phyloP scores from a whole-genome alignment of 768 basidiomycete species.

The Aureoboletus auriporus region DNA sequence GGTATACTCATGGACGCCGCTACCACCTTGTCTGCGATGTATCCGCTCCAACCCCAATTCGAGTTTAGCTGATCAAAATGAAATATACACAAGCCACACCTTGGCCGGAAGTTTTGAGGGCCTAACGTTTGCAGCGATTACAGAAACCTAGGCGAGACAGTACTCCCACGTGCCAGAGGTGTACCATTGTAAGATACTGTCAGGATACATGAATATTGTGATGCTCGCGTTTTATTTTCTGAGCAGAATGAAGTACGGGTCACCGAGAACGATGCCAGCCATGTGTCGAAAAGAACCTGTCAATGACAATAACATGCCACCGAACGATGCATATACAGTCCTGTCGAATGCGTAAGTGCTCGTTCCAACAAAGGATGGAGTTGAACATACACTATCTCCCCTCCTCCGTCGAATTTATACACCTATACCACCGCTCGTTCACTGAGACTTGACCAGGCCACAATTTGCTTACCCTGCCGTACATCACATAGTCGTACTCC shows the following conservation, averaged over 20 bases:
- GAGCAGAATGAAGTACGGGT: slow-evolving; percentile 87
- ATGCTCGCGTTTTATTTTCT: slow-evolving; percentile 50
- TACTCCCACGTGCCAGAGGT: not conserved
- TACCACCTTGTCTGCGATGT: too few species aligned
- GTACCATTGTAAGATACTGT: slow-evolving; percentile 7
- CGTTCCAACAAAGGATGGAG: not conserved
- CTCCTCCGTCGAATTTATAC: slow-evolving; percentile 92
- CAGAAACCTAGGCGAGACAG: too few species aligned
- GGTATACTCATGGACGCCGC: too few species aligned
- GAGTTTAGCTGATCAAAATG: too few species aligned
- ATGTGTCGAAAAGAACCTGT: slow-evolving; percentile 92
- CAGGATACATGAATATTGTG: not conserved
- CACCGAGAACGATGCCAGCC: slow-evolving; percentile 87
- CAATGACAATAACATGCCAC: slow-evolving; percentile 91
- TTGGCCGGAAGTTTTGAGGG: too few species aligned
- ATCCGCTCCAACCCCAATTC: too few species aligned
- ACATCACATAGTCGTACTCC: slow-evolving; percentile 99
- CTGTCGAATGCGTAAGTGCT: slow-evolving; percentile 37
- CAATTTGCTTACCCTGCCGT: slow-evolving; percentile 70
- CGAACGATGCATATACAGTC: slow-evolving; percentile 95
- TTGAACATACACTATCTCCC: slow-evolving; percentile 69
- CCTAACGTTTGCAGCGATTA: too few species aligned
- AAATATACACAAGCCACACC: too few species aligned
- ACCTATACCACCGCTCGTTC: slow-evolving; percentile 48
- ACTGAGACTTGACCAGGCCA: not conserved